These are phyloP conservation scores for Marasmius oreades DNA, from an alignment of 1,284 basidiomycete genomes.

Conservation along the genomic window DNA sequence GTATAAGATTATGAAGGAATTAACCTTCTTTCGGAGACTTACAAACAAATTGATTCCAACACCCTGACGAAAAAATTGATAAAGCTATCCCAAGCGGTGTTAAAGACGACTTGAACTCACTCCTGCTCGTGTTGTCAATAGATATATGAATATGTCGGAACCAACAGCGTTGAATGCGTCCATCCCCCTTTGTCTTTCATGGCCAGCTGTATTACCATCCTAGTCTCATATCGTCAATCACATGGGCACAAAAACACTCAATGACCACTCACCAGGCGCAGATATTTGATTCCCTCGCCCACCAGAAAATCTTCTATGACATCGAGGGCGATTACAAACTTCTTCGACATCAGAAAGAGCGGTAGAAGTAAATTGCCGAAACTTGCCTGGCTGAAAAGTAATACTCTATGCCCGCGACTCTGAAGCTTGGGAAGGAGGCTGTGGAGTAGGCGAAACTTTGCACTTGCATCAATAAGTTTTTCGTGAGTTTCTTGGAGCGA, in stretches of 20 bases:
- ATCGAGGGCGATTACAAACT: constrained; percentile 92
- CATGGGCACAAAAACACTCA: constrained; percentile 2
- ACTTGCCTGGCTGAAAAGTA: constrained; percentile 94
- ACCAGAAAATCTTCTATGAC: constrained; percentile 90
- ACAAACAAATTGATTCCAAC: constrained; percentile 88
- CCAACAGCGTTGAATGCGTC: constrained; percentile 88
- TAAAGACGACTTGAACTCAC: constrained; percentile 39
- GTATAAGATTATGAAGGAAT: neutral
- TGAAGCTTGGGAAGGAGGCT: constrained; percentile 84
- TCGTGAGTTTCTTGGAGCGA: constrained; percentile 64
- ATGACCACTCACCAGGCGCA: constrained; percentile 70
- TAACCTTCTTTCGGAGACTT: constrained; percentile 14
- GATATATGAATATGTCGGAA: constrained; percentile 87
- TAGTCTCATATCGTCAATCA: constrained; percentile 28
- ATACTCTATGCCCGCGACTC: constrained; percentile 87
- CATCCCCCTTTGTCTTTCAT: constrained; percentile 89
- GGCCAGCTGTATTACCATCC: constrained; percentile 89
- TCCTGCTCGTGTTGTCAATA: constrained; percentile 93
- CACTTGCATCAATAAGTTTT: constrained; percentile 80
- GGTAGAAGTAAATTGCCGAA: neutral
- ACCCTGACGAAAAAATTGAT: constrained; percentile 29
- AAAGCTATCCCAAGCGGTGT: neutral
- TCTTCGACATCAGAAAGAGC: neutral
- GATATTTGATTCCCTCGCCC: constrained; percentile 87
- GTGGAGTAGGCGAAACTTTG: constrained; percentile 86